These are phyloP conservation scores for Trichoderma atrobrunneum DNA, from an alignment of 2,329 filamentous ascomycete species.

Conservation along the genomic window DNA sequence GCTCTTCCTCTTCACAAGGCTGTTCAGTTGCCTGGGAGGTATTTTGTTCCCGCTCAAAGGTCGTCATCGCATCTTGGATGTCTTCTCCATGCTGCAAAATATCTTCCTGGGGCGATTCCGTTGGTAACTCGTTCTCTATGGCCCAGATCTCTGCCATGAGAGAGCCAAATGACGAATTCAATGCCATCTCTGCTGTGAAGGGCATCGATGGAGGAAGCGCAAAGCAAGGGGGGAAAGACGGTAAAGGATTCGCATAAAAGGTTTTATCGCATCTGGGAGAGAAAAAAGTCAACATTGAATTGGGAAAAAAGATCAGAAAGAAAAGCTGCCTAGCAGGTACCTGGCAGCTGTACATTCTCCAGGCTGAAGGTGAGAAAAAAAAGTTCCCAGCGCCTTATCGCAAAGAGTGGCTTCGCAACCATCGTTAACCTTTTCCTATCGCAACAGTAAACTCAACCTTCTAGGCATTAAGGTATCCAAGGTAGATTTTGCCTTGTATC, in stretches of 20 bases:
- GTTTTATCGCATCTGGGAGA: neutral
- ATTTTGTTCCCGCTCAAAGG: neutral
- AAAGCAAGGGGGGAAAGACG: too few species aligned
- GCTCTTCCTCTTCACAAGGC: neutral
- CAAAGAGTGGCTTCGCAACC: neutral
- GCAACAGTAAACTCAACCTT: neutral
- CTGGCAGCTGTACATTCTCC: neutral
- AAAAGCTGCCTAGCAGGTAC: neutral
- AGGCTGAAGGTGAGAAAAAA: neutral
- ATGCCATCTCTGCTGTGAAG: too few species aligned
- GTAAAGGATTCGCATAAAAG: too few species aligned
- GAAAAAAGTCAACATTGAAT: neutral
- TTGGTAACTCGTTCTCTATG: too few species aligned
- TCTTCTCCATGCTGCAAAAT: neutral
- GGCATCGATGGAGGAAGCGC: too few species aligned
- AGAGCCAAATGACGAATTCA: too few species aligned
- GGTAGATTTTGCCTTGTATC: neutral
- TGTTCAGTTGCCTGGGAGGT: neutral
- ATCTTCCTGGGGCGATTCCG: too few species aligned
- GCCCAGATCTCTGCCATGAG: too few species aligned
- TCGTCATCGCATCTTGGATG: accelerated
- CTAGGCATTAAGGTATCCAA: too few species aligned
- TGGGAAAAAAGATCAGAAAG: neutral
- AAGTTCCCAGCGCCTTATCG: neutral
- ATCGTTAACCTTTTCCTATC: neutral